A percentile compares a stretch with the other conserved stretches of the same genome.
Evolutionary conservation across 305 asterid species (phyloP).

Genomic region (Fraxinus latifolia): DNA sequence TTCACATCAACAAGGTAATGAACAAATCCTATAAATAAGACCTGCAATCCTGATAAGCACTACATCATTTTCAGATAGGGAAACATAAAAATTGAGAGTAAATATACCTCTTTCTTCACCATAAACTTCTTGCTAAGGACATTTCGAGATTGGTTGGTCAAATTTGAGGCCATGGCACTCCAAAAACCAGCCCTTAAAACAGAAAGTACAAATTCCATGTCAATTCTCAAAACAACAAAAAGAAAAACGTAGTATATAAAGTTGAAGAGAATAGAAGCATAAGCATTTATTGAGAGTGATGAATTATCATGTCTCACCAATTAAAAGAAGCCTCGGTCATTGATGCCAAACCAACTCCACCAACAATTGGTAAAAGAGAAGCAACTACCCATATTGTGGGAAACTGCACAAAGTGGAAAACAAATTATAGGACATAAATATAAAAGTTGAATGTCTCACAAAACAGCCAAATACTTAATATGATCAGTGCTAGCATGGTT

Average conservation of each 20-base stretch:
- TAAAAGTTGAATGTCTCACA: background rate
- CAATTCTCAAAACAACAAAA: background rate
- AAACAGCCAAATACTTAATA: background rate
- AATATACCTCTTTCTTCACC: constrained; percentile 54
- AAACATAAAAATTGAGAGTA: background rate
- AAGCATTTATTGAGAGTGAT: background rate
- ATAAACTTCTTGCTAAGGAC: constrained; percentile 58
- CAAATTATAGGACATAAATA: background rate
- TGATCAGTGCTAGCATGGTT: background rate
- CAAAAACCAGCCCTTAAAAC: constrained; percentile 50
- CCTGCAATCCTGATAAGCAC: background rate
- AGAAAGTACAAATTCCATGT: background rate
- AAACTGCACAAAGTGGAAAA: constrained; percentile 28
- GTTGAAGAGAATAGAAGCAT: background rate
- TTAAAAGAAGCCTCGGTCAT: constrained; percentile 54
- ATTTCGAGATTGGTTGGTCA: constrained; percentile 53
- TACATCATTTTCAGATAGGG: background rate
- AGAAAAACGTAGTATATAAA: constrained; percentile 2
- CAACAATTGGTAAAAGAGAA: constrained; percentile 55
- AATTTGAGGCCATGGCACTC: constrained; percentile 61
- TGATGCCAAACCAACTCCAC: constrained; percentile 54
- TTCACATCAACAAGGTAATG: background rate
- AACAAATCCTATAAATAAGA: background rate
- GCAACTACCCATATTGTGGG: constrained; percentile 52
- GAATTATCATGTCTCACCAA: constrained; percentile 35